Conservation (phyloP, 805 yeast genomes). For the Wickerhamiella musiphila region DNA sequence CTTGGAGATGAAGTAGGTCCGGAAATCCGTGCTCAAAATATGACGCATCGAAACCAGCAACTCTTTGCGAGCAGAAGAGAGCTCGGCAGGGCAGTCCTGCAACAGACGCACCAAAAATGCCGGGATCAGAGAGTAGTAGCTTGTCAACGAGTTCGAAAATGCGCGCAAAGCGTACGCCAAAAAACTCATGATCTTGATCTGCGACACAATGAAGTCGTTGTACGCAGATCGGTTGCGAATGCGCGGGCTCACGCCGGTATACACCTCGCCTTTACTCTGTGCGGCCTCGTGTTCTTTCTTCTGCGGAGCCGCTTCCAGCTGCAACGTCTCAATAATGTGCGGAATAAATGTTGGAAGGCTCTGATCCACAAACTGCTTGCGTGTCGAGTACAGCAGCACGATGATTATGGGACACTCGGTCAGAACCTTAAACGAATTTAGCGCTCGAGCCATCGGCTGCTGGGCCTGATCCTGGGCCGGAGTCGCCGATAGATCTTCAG, state of each 20-base stretch:
- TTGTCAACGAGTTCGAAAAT: slow-evolving; percentile 46
- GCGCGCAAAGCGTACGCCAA: slow-evolving; percentile 85
- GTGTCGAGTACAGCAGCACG: slow-evolving; percentile 80
- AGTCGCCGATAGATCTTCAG: slow-evolving; percentile 22
- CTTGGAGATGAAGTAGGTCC: slow-evolving; percentile 67
- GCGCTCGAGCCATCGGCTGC: slow-evolving; percentile 35
- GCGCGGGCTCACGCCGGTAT: slow-evolving; percentile 55
- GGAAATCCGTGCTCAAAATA: slow-evolving; percentile 77
- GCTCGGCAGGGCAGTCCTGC: slow-evolving; percentile 91
- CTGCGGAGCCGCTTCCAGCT: slow-evolving; percentile 71
- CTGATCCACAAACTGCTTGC: slow-evolving; percentile 53
- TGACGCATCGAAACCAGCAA: slow-evolving; percentile 86
- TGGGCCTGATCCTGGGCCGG: slow-evolving; percentile 19
- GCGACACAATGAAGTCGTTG: slow-evolving; percentile 80
- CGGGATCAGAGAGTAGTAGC: slow-evolving; percentile 52
- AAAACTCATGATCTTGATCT: slow-evolving; percentile 90
- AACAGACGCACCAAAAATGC: slow-evolving; percentile 68
- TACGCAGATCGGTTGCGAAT: slow-evolving; percentile 63
- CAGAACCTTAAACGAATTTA: slow-evolving; percentile 73
- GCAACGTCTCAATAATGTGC: slow-evolving; percentile 53
- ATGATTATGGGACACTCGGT: slow-evolving; percentile 95
- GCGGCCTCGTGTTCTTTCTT: slow-evolving; percentile 43
- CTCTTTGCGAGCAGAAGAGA: slow-evolving; percentile 83
- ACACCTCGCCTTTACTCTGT: slow-evolving; percentile 37
- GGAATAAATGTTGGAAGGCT: slow-evolving; percentile 69